Base-by-base conservation (phyloP, 306 rosid species). In the Cercis canadensis region DNA sequence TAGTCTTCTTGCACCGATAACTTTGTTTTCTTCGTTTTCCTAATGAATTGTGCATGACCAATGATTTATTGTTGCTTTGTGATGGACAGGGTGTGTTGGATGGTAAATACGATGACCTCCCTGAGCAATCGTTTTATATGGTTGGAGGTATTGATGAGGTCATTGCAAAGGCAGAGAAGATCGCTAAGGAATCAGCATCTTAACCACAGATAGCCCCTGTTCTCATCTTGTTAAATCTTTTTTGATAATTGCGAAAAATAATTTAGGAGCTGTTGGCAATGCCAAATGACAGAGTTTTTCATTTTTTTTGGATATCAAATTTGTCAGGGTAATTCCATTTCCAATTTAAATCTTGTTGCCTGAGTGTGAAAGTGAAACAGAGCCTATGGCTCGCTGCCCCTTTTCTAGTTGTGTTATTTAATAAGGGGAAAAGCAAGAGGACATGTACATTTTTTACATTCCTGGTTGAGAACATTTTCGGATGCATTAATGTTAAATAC, bases 61-160 rank as follows among this genome's bases (percentile, higher is more conserved):
- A 41, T 62, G 56, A 47, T 45, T 32, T 17, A 29, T 55, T 68
- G 11, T 74, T 14, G n/a, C 63, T 11, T 11, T 82, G 62, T 56
- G 63, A 36, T 8, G 52, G 69, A 29, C 89, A 94, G 97, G 97
- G 96, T 44, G 97, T 94, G 69, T 87, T 94, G 87, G 99, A 94
- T 71, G 99, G 99, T 1, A 94, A 91, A 70, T 94, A 84, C 8
- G 99, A 94, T 69, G 99, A 94, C 80, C 92, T 94, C 65, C 1
- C 96, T 0, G 99, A 94, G 71, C 99, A 94, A 15, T 77, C 99
- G 18, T 94, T 94, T 75, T 94, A 94, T 82, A 94, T 94, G 99
- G 99, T 94, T 52, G 97, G 99, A 31, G 99, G 99, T 14, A 94
- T 94, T 60, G 99, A 94, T 0, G 99, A 94, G 77, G 97, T 89